Evolutionary conservation across 495 filamentous ascomycete genomes (phyloP), one percentile per base, ranked within the genome.

Genomic region (Xylaria venustula): DNA sequence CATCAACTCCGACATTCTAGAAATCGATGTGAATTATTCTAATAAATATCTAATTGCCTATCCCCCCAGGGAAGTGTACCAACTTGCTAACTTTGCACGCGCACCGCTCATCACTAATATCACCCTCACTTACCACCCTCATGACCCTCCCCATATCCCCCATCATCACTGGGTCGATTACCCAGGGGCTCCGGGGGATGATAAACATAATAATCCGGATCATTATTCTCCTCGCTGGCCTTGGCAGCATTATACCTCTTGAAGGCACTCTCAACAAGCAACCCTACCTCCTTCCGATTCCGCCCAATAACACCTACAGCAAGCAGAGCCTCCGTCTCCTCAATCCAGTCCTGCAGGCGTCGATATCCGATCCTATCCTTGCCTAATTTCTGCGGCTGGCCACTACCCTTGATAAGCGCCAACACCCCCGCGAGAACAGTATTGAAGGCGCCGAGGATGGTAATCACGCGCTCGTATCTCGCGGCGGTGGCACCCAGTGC

Each of bases 391-490:
- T 76, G 71, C 9, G 76, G 76, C 42, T 79, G 64, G 0, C 77
- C 77, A 7, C 75, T 73, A 1, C 77, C 76, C 58, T 77, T 77
- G 46, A 79, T 64, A n/a, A 79, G 71, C 3, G 80, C 80, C 12
- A 83, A 58, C 0, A 81, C 25, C 14, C 80, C 80, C 7, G 80
- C 80, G 7, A 83, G 64, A n/a, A 80, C 71, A 1, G 79, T 83
- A 60, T 81, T 83, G 54, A 76, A 19, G 1, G 77, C 80, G 7
- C 80, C 80, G 3, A 81, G 69, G 17, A 76, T 36, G 1, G 79
- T 83, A 46, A 83, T 77, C 26, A 66, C 51, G 2, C 67, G 41
- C 15, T 71, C 63, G 58, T 80, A 72, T 15, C 72, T 54, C 0
- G 64, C 71, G 2, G 77, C 78, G 12, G 62, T 61, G 2, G 80